Evolutionary conservation across 192 early-diverging fungal species (phyloP), one percentile per base, ranked within the genome.

Genomic region (Mycoemilia scoparia): DNA sequence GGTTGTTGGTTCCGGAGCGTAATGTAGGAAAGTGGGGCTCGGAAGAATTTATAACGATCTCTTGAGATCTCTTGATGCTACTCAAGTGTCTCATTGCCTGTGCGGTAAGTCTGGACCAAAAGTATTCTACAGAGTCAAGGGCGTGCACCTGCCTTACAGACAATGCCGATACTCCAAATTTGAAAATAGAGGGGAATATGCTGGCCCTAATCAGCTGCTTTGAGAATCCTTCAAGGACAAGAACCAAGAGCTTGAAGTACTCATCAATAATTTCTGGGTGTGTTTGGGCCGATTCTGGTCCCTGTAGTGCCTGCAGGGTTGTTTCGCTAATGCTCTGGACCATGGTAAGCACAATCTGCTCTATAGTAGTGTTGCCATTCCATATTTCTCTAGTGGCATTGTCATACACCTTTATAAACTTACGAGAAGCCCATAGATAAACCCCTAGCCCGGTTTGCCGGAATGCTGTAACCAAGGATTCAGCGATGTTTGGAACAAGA

Each of bases 361-460:
- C 65, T 55, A 41, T 48, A 1, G 19, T 32, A 0, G 53, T 29
- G 18, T 56, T 46, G 4, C 52, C 49, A 21, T 29, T n/a, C n/a
- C n/a, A n/a, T n/a, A n/a, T 59, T 22, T 43, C 43, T 21, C n/a
- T 25, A 7, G 67, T 70, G 41, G 73, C 69, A 12, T 43, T 51
- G 10, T 44, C 69, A 71, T 76, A 73, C 26, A 71, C 67, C 8
- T 68, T 48, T 10, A 89, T 65, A 43, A 72, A 65, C 30, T 75
- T 66, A 3, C 53, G 51, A 16, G 74, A 63, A 2, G 80, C 69
- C 91, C 91, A 96, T 32, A 96, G 52, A 41, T 87, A 84, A 22
- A 67, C 70, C 21, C 77, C 51, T 15, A 70, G 21, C 1, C 69
- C 65, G 3, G 75, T 77, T 34, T 64, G 59, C 34, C 71, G 64